Percentiles rank a stretch among this genome's conserved stretches.
Conservation (phyloP, 345 rosid species). For the Salix viminalis region DNA sequence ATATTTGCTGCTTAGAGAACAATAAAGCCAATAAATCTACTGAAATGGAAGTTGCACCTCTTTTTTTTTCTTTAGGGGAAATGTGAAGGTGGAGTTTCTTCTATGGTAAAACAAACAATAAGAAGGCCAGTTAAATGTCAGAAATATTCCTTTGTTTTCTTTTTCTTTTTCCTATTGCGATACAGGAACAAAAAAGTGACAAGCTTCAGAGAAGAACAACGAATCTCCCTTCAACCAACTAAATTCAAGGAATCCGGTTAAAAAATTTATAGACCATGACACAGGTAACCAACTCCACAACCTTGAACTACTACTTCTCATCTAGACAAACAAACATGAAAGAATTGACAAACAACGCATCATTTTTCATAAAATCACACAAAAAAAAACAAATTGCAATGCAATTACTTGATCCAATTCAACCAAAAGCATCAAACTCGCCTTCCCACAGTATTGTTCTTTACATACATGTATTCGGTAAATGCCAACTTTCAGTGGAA, state of each 20-base stretch:
- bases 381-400: neutral
- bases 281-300: too few relatives aligned
- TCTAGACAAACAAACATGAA: neutral
- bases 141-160: neutral
- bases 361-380: too few relatives aligned
- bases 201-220: neutral
- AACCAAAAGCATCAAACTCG: neutral
- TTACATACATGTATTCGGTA: neutral
- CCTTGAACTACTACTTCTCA: neutral
- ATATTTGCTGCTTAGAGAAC: slow-evolving; percentile 70
- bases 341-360: too few relatives aligned
- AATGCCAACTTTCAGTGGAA: neutral
- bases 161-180: neutral
- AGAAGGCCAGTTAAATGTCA: neutral
- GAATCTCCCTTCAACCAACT: neutral
- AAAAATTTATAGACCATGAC: too few relatives aligned
- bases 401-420: neutral
- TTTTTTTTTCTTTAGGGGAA: neutral
- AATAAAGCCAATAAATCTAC: neutral
- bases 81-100: neutral
- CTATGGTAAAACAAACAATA: neutral
- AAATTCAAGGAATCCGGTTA: neutral
- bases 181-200: neutral
- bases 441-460: neutral
- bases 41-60: neutral